A percentile compares a stretch with the other conserved stretches of the same genome.
phyloP scores from a whole-genome alignment of 108 stramenopile genomes.

The Cyclotella atomus region DNA sequence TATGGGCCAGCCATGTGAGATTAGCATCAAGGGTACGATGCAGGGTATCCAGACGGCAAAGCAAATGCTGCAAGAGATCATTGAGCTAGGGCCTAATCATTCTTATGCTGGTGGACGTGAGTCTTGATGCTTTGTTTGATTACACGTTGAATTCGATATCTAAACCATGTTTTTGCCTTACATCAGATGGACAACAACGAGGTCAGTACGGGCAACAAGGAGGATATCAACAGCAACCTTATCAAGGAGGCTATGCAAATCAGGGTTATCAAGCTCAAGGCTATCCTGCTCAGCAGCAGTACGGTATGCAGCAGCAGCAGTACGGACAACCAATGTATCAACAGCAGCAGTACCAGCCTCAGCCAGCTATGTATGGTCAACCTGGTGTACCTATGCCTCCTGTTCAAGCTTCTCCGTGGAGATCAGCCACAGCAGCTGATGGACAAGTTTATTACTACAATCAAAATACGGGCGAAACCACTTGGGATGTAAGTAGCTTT shows the following conservation, averaged over 20 bases:
- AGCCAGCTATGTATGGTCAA: conserved; percentile 28
- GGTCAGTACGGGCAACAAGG: conserved; percentile 41
- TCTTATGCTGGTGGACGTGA: conserved; percentile 82
- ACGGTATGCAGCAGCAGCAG: conserved; percentile 43
- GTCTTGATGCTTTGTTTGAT: background rate
- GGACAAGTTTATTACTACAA: conserved; percentile 94
- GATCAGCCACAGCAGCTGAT: conserved; percentile 68
- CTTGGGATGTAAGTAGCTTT: conserved; percentile 62
- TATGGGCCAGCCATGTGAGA: conserved; percentile 79
- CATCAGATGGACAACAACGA: conserved; percentile 47
- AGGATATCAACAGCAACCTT: conserved; percentile 46
- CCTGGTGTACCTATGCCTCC: conserved; percentile 26
- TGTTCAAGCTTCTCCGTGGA: conserved; percentile 59
- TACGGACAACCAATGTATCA: conserved; percentile 49
- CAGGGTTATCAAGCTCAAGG: conserved; percentile 49
- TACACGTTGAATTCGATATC: background rate
- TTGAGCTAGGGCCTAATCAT: conserved; percentile 86
- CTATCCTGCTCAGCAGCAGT: conserved; percentile 49
- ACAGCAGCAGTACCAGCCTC: conserved; percentile 54
- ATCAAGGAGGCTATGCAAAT: conserved; percentile 36
- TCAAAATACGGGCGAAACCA: conserved; percentile 80
- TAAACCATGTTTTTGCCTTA: background rate
- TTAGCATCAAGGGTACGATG: conserved; percentile 76
- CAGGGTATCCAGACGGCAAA: conserved; percentile 82
- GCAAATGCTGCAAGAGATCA: conserved; percentile 87